These are phyloP conservation scores for Serendipita vermifera DNA, from an alignment of 768 basidiomycete species.

Conservation along the genomic window DNA sequence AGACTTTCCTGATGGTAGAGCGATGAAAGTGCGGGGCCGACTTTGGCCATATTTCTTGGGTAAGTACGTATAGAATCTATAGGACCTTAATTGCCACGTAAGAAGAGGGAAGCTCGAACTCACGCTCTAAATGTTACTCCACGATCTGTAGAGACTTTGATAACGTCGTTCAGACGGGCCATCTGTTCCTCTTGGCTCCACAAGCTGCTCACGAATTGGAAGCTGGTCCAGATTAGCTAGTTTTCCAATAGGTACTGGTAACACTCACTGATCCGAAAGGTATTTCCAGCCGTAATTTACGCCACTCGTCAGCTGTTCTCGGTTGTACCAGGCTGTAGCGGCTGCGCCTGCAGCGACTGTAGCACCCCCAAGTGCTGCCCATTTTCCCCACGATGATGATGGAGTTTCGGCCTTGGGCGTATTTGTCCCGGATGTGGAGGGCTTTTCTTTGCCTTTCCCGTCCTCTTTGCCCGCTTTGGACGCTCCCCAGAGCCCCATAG, in stretches of 20 bases:
- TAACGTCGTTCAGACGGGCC: conserved; percentile 46
- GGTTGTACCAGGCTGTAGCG: conserved; percentile 70
- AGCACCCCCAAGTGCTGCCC: conserved; percentile 65
- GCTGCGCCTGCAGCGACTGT: conserved; percentile 61
- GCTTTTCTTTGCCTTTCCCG: too few species aligned
- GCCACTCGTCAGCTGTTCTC: conserved; percentile 27
- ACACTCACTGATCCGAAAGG: conserved; percentile 55
- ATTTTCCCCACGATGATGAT: conserved; percentile 37
- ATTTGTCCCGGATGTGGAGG: too few species aligned
- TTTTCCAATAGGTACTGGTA: too few species aligned
- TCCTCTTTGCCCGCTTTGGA: conserved; percentile 7
- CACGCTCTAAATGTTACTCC: conserved; percentile 65
- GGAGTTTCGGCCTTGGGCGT: not conserved
- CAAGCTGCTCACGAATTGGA: conserved; percentile 75
- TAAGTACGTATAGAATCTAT: conserved; percentile 68
- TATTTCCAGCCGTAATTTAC: conserved; percentile 41
- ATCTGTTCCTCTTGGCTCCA: conserved; percentile 65
- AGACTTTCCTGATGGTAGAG: conserved; percentile 47
- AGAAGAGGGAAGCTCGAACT: conserved; percentile 22
- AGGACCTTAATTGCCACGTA: not conserved
- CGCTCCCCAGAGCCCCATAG: conserved; percentile 47
- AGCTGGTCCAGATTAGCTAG: conserved; percentile 15
- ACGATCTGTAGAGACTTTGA: conserved; percentile 44
- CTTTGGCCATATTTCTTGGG: conserved; percentile 48
- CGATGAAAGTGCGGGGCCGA: conserved; percentile 57